Percentiles rank a stretch among this genome's conserved stretches.
phyloP scores from a whole-genome alignment of 2,329 filamentous ascomycete genomes.

The Ceratocystis papillata region DNA sequence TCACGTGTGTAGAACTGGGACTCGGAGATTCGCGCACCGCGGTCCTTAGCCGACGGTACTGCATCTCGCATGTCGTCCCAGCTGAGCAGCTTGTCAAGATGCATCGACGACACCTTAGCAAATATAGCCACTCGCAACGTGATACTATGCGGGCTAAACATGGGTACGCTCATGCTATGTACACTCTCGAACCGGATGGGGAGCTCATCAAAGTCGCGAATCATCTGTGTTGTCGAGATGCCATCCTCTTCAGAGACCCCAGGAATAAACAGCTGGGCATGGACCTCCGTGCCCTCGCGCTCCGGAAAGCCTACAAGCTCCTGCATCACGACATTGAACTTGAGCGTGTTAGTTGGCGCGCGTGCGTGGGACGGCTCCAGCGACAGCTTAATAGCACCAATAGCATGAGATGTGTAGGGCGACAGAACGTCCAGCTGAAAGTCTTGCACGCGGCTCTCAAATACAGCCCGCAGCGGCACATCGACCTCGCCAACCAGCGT shows the following conservation, averaged over 20 bases:
- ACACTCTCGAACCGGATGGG: constrained; percentile 92
- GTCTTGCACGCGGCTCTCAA: constrained; percentile 88
- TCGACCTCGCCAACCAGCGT: constrained; percentile 88
- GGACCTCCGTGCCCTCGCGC: constrained; percentile 87
- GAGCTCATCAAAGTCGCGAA: constrained; percentile 84
- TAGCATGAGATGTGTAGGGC: constrained; percentile 79
- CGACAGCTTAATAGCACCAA: constrained; percentile 82
- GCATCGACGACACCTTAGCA: constrained; percentile 81
- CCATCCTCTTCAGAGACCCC: constrained; percentile 82
- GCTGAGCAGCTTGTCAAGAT: constrained; percentile 90
- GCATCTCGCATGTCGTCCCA: constrained; percentile 97
- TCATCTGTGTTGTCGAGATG: constrained; percentile 90
- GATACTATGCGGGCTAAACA: constrained; percentile 58
- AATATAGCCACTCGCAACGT: constrained; percentile 81
- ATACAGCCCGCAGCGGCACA: constrained; percentile 83
- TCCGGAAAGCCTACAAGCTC: constrained; percentile 91
- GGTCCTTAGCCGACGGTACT: constrained; percentile 43
- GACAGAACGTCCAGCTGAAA: constrained; percentile 84
- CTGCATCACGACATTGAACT: constrained; percentile 98
- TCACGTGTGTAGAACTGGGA: constrained; percentile 89
- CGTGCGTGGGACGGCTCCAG: constrained; percentile 88
- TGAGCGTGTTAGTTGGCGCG: constrained; percentile 81
- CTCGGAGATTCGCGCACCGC: constrained; percentile 63
- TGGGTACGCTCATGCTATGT: constrained; percentile 89
- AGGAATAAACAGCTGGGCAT: constrained; percentile 92